A percentile compares a stretch with the other conserved stretches of the same genome.
phyloP scores from a whole-genome alignment of 805 yeast species.

The Candida suzukii region DNA sequence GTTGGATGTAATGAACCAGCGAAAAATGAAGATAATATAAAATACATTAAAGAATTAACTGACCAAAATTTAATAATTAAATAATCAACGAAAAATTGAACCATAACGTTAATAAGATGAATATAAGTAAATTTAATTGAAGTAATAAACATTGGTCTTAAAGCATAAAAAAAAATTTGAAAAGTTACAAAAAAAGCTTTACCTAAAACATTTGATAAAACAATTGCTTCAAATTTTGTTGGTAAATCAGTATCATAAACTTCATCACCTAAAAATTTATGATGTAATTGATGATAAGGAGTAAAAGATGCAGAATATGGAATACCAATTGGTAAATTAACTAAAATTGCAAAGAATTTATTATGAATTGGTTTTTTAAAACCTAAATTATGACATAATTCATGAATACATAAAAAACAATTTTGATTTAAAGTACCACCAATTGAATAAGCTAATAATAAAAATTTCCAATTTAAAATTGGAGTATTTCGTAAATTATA shows the following conservation, averaged over 20 bases:
- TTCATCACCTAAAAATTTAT: conserved; percentile 83
- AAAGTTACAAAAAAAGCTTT: conserved; percentile 87
- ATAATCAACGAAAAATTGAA: conserved; percentile 54
- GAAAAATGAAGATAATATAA: conserved; percentile 69
- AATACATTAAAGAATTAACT: conserved; percentile 52
- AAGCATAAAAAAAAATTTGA: conserved; percentile 83
- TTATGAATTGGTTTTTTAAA: conserved; percentile 75
- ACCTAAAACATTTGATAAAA: conserved; percentile 72
- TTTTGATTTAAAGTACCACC: conserved; percentile 89
- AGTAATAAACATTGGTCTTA: conserved; percentile 84
- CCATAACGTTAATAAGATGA: conserved; percentile 61
- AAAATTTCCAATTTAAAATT: conserved; percentile 46
- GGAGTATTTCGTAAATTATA: conserved; percentile 49
- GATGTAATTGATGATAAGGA: conserved; percentile 89
- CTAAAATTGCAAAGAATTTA: conserved; percentile 66
- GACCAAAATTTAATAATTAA: conserved; percentile 59
- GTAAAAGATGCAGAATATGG: conserved; percentile 86
- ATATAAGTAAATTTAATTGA: conserved; percentile 66
- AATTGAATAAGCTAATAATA: conserved; percentile 61
- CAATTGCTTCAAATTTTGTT: conserved; percentile 65
- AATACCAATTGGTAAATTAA: conserved; percentile 82
- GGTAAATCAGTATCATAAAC: conserved; percentile 84
- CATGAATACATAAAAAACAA: conserved; percentile 82
- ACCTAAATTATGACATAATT: conserved; percentile 75
- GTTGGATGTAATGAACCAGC: conserved; percentile 93